Evolutionary conservation across 768 basidiomycete species (phyloP).

Genomic region (Suillus occidentalis): DNA sequence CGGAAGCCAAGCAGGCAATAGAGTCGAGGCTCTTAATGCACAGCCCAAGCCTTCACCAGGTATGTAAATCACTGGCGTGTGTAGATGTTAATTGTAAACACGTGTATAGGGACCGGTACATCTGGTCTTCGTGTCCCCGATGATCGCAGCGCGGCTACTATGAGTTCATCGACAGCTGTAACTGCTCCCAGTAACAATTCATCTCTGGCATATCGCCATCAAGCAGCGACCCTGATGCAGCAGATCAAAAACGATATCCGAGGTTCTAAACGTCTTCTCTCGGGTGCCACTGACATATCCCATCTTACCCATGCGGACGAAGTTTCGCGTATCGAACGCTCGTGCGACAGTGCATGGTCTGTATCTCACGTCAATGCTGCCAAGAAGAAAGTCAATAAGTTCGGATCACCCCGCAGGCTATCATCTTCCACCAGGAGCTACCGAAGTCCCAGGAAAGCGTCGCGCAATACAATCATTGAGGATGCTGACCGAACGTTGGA

Average conservation of each 20-base stretch:
- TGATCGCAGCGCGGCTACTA: slow-evolving; percentile 24
- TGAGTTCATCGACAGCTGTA: slow-evolving; percentile 25
- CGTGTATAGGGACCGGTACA: background rate
- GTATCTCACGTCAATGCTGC: slow-evolving; percentile 32
- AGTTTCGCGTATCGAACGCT: slow-evolving; percentile 19
- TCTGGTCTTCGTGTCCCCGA: slow-evolving; percentile 1
- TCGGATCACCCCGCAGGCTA: slow-evolving; percentile 32
- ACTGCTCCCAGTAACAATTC: slow-evolving; percentile 46
- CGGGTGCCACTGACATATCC: slow-evolving; percentile 60
- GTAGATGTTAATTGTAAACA: background rate
- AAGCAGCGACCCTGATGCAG: slow-evolving; percentile 81
- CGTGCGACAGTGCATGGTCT: slow-evolving; percentile 28
- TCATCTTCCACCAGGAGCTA: slow-evolving; percentile 37
- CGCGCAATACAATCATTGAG: slow-evolving; percentile 39
- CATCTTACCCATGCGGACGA: slow-evolving; percentile 31
- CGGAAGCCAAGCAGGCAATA: slow-evolving; percentile 13
- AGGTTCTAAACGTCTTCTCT: slow-evolving; percentile 70
- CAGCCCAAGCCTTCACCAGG: slow-evolving; percentile 5
- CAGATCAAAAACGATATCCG: slow-evolving; percentile 78
- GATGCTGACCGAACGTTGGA: slow-evolving; percentile 43
- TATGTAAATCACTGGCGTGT: background rate
- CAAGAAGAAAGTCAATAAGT: slow-evolving; percentile 23
- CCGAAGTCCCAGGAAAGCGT: slow-evolving; percentile 44
- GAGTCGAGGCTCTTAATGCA: background rate
- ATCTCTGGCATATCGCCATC: slow-evolving; percentile 68